Evolutionary conservation across 345 rosid species (phyloP).

Genomic region (Hypericum perforatum): DNA sequence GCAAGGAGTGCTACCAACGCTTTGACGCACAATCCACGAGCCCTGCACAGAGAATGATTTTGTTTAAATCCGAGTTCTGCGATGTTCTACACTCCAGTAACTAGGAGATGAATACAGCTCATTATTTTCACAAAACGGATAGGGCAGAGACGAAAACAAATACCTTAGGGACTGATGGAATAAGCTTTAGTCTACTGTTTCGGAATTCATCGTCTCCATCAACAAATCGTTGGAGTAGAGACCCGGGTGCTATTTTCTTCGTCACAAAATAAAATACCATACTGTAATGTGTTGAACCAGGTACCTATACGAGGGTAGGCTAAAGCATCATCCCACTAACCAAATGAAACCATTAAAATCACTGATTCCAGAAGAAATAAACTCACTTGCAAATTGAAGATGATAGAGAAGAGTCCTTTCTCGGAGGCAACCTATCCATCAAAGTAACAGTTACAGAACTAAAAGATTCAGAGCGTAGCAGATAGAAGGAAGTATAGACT

Average conservation of each 20-base stretch:
- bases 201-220: slow-evolving; percentile 98
- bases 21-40: slow-evolving; percentile 98
- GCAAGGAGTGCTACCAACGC: slow-evolving; percentile 98
- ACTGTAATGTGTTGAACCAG: slow-evolving; percentile 92
- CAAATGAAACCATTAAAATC: background rate
- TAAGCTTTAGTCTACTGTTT: slow-evolving; percentile 91
- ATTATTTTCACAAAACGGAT: background rate
- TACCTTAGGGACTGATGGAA: slow-evolving; percentile 94
- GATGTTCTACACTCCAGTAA: too few relatives aligned
- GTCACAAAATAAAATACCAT: slow-evolving; percentile 92
- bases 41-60: slow-evolving; percentile 39
- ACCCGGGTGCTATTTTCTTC: slow-evolving; percentile 52
- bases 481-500: background rate
- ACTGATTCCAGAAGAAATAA: background rate
- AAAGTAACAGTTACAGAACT: background rate
- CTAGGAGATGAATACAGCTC: background rate
- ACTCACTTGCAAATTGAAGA: slow-evolving; percentile 28
- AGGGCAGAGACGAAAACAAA: slow-evolving; percentile 4
- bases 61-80: too few relatives aligned
- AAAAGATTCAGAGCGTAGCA: background rate
- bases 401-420: slow-evolving; percentile 22
- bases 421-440: slow-evolving; percentile 23
- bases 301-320: slow-evolving; percentile 44
- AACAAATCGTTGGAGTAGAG: slow-evolving; percentile 87
- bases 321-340: background rate